A percentile compares a stretch with the other conserved stretches of the same genome.
These are phyloP conservation scores for Termitomyces sp. DNA, from an alignment of 768 basidiomycete species.

Conservation along the genomic window DNA sequence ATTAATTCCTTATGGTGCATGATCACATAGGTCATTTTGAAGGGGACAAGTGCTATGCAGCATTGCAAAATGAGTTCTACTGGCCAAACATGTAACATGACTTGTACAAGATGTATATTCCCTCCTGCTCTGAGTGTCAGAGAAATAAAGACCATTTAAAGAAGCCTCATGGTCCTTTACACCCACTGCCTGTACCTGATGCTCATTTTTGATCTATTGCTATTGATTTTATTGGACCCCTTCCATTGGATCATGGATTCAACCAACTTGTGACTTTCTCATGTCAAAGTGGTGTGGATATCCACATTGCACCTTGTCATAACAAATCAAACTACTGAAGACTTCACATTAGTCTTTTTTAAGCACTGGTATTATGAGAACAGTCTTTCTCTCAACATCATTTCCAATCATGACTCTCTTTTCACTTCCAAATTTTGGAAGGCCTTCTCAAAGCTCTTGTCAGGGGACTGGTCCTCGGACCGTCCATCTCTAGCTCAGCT, in stretches of 20 bases:
- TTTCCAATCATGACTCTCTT: slow-evolving; percentile 13
- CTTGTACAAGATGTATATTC: background rate
- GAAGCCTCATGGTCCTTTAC: background rate
- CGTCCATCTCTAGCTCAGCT: too few relatives aligned
- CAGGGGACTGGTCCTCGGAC: too few relatives aligned
- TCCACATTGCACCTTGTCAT: background rate
- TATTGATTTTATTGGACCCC: background rate
- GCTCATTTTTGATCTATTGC: background rate
- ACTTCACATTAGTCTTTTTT: background rate
- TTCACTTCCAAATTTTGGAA: slow-evolving; percentile 30
- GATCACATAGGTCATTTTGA: slow-evolving; percentile 29
- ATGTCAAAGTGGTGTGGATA: background rate
- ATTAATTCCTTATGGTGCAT: slow-evolving; percentile 22
- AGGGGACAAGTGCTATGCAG: slow-evolving; percentile 24
- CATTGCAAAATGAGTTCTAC: slow-evolving; percentile 20
- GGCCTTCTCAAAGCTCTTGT: slow-evolving; percentile 6
- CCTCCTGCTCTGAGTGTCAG: background rate
- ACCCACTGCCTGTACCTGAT: background rate
- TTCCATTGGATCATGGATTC: background rate
- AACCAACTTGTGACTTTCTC: background rate
- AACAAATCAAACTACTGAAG: background rate
- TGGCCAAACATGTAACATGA: slow-evolving; percentile 28
- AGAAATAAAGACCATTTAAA: background rate
- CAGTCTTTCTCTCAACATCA: slow-evolving; percentile 23
- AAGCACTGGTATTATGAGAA: too few relatives aligned